These are phyloP conservation scores for Aspergillus puulaauensis DNA, from an alignment of 2,329 filamentous ascomycete species.

Conservation along the genomic window DNA sequence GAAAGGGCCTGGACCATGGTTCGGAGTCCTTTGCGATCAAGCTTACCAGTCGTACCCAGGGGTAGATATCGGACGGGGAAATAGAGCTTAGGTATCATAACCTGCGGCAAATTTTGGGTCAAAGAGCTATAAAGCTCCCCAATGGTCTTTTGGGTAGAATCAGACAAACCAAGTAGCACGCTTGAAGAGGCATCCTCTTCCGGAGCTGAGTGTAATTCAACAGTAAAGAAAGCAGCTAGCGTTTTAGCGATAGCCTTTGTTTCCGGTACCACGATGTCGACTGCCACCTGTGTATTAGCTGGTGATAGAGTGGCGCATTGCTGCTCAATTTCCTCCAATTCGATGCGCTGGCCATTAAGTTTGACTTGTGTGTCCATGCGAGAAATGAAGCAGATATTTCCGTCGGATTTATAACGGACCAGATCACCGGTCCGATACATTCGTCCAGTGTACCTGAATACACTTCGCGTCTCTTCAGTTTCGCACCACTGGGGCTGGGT, in stretches of 20 bases:
- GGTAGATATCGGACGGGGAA: conserved; percentile 44
- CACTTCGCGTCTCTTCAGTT: conserved; percentile 15
- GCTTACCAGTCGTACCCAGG: conserved; percentile 44
- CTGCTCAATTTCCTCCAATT: conserved; percentile 48
- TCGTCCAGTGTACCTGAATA: conserved; percentile 28
- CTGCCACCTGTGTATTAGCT: conserved; percentile 39
- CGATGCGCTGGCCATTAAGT: conserved; percentile 47
- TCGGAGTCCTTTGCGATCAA: conserved; percentile 41
- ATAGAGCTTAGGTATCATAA: conserved; percentile 46
- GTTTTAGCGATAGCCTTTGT: conserved; percentile 30
- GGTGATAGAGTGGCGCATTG: conserved; percentile 40
- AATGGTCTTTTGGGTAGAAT: conserved; percentile 22
- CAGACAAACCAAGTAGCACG: conserved; percentile 27
- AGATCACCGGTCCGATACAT: conserved; percentile 42
- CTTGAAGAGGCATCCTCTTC: neutral
- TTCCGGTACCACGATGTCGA: conserved; percentile 41
- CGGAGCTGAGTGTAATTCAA: conserved; percentile 10
- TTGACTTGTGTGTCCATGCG: conserved; percentile 38
- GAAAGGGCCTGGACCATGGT: conserved; percentile 37
- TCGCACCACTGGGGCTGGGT: conserved; percentile 33
- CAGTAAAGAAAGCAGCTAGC: conserved; percentile 36
- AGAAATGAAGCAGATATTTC: conserved; percentile 33
- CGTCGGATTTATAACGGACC: conserved; percentile 36
- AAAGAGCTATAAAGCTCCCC: conserved; percentile 28
- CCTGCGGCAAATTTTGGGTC: conserved; percentile 34